phyloP scores from a whole-genome alignment of 2,329 filamentous ascomycete genomes.

The Hymenoscyphus fructigenus region DNA sequence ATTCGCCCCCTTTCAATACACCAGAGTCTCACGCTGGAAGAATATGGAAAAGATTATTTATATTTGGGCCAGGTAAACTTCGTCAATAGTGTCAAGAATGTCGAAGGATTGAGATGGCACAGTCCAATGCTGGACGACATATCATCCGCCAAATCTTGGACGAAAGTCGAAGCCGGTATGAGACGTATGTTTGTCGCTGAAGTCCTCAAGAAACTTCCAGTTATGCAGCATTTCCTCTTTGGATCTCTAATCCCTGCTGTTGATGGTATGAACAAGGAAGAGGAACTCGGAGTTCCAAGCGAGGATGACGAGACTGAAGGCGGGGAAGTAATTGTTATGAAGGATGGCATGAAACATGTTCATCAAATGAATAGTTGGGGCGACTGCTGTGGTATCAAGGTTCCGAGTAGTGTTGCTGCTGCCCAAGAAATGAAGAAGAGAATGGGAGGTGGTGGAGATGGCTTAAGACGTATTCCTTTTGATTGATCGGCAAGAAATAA shows the following conservation, averaged over 20 bases:
- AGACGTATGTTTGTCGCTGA: conserved; percentile 94
- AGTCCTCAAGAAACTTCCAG: conserved; percentile 87
- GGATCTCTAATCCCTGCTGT: conserved; percentile 79
- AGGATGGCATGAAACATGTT: conserved; percentile 66
- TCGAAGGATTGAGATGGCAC: conserved; percentile 93
- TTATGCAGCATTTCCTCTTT: conserved; percentile 99
- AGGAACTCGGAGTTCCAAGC: conserved; percentile 46
- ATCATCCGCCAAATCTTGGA: conserved; percentile 83
- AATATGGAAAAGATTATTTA: conserved; percentile 78
- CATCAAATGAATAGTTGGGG: conserved; percentile 79
- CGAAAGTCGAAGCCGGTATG: conserved; percentile 93
- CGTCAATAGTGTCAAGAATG: conserved; percentile 95
- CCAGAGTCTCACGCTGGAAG: conserved; percentile 82
- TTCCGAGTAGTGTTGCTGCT: conserved; percentile 90
- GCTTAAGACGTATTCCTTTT: conserved; percentile 75
- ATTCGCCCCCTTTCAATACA: conserved; percentile 82
- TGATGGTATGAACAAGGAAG: conserved; percentile 74
- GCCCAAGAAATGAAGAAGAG: conserved; percentile 84
- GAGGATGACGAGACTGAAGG: conserved; percentile 52
- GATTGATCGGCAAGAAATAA: conserved; percentile 52
- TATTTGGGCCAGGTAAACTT: conserved; percentile 93
- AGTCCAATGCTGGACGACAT: conserved; percentile 99
- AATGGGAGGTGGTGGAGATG: conserved; percentile 55
- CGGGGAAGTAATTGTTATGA: conserved; percentile 62
- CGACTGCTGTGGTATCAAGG: conserved; percentile 97